phyloP scores from a whole-genome alignment of 2,329 filamentous ascomycete species.

The Aspergillus pseudoterreus region DNA sequence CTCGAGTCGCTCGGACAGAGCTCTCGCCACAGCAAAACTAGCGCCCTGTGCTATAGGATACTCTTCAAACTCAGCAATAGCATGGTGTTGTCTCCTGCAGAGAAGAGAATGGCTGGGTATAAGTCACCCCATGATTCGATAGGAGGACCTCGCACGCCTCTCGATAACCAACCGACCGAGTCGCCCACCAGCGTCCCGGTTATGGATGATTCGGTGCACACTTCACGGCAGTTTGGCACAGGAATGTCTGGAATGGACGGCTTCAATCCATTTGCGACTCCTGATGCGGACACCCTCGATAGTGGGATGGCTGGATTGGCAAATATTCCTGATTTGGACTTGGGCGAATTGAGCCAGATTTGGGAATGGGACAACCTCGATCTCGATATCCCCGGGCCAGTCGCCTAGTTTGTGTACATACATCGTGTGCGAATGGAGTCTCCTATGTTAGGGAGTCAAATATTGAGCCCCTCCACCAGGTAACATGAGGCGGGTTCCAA shows the following conservation, averaged over 20 bases:
- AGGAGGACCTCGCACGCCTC: conserved; percentile 1
- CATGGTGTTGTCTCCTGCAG: conserved; percentile 9
- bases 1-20: conserved; percentile 30
- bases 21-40: conserved; percentile 20
- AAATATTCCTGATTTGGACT: conserved; percentile 16
- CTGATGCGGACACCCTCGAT: neutral
- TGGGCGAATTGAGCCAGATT: conserved; percentile 23
- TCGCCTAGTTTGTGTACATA: no score
- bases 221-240: neutral
- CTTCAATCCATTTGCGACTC: neutral
- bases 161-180: neutral
- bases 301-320: neutral
- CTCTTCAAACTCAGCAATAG: conserved; percentile 18
- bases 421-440: no score
- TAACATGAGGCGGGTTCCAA: no score
- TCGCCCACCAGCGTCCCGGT: neutral
- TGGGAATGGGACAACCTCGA: conserved; percentile 28
- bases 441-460: no score
- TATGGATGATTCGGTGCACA: neutral
- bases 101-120: neutral
- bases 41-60: conserved; percentile 21
- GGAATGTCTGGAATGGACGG: neutral
- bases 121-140: conserved; percentile 3
- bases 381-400: conserved; percentile 5
- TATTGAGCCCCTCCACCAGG: no score